A percentile compares a stretch with the other conserved stretches of the same genome.
These are phyloP conservation scores for Amaranthus cruentus DNA, from an alignment of 148 eudicot genomes.

Conservation along the genomic window DNA sequence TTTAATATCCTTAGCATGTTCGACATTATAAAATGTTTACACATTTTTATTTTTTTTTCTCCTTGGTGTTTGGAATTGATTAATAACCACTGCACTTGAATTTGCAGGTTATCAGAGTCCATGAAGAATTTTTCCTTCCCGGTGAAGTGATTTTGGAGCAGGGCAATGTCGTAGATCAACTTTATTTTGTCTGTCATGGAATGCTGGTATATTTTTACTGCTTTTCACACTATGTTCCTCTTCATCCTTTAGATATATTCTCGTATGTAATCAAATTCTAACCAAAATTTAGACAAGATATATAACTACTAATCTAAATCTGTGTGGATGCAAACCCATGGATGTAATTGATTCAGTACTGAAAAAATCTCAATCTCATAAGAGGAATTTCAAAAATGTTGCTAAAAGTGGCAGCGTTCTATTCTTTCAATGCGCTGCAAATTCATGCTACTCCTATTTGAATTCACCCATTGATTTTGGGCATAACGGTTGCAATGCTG, in stretches of 20 bases:
- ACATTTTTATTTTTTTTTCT: neutral
- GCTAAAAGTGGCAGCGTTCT: neutral
- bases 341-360: neutral
- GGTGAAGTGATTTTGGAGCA: slow-evolving; percentile 93
- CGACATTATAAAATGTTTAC: too few species aligned
- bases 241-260: neutral
- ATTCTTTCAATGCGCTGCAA: neutral
- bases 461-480: neutral
- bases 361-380: neutral
- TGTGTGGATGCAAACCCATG: neutral
- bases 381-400: neutral
- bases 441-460: too few species aligned
- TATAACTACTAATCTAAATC: neutral
- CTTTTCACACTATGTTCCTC: neutral
- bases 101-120: slow-evolving; percentile 70
- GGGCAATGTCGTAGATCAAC: slow-evolving; percentile 90
- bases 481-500: neutral
- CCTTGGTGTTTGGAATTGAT: neutral
- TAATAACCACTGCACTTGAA: slow-evolving; percentile 5
- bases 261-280: neutral
- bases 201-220: slow-evolving; percentile 43
- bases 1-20: neutral
- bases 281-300: neutral
- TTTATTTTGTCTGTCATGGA: slow-evolving; percentile 91
- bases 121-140: slow-evolving; percentile 92